Evolutionary conservation across 2,329 filamentous ascomycete genomes (phyloP), one percentile per base, ranked within the genome.

Genomic region (Ophiostoma piceae): DNA sequence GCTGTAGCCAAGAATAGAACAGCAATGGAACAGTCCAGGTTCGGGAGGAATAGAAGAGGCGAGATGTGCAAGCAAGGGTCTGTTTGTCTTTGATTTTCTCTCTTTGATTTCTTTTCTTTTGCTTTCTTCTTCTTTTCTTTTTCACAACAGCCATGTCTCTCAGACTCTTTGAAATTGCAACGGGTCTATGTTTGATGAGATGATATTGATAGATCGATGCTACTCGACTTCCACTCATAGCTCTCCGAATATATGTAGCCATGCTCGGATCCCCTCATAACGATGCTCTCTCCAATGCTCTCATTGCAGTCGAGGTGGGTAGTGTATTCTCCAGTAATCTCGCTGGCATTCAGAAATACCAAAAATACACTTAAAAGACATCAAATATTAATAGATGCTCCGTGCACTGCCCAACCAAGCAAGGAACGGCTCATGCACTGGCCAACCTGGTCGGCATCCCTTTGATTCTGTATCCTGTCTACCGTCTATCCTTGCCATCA

Each of bases 1-100:
- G 26, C 14, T 32, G 54, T 60, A 62, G 57, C 57, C 57, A 62
- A 62, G 57, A 62, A 62, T 62, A 62, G 57, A 62, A 32, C 57
- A 19, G 26, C 22, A 62, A 22, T 62, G 57, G 57, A 62, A 62
- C 57, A 57, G n/a, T 14, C 51, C 51, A 26, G n/a, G 51, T 57
- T 22, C 11, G 51, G 51, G 12, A 57, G n/a, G 43, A 47, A 47
- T 16, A 47, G 16, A n/a, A 47, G 43, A 47, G 43, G 43, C 51
- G n/a, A 22, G 51, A 26, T 11, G 22, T 12, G 26, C n/a, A n/a
- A 22, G 12, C 51, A 57, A 57, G 51, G 22, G 22, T 57, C 51
- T 57, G 26, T 26, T 11, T 26, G 9, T 57, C 8, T 11, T 57
- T 26, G 9, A 11, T 26, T 54, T 54, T 47, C 41, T 16, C 12